These are phyloP conservation scores for Beauveria scarabaeidicola DNA, from an alignment of 2,329 filamentous ascomycete genomes.

Conservation along the genomic window DNA sequence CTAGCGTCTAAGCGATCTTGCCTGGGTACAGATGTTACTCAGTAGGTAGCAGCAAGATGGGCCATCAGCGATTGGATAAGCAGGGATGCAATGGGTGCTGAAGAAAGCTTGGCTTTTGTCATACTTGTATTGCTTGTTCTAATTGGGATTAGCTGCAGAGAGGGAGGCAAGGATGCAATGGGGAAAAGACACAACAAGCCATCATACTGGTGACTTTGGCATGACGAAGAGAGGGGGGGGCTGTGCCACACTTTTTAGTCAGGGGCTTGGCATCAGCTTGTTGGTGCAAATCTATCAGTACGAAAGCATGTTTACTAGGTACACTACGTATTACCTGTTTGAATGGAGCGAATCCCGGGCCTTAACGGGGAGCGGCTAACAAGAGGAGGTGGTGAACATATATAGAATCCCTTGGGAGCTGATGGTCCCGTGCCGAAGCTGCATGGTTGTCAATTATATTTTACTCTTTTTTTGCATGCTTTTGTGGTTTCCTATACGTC, in stretches of 20 bases:
- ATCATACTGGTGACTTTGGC: neutral
- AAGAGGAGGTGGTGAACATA: neutral
- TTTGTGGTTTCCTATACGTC: too few relatives aligned
- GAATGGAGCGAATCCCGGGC: neutral
- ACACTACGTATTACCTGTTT: neutral
- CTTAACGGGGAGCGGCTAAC: neutral
- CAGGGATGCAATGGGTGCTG: neutral
- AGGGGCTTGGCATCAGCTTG: neutral
- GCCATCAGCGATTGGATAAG: neutral
- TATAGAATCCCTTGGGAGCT: neutral
- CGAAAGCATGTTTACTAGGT: neutral
- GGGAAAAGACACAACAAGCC: neutral
- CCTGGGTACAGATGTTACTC: neutral
- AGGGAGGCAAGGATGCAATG: neutral
- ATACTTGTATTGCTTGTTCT: neutral
- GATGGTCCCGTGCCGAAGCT: neutral
- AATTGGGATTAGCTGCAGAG: neutral
- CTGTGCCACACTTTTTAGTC: neutral
- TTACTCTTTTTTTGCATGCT: neutral
- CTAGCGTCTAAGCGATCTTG: neutral
- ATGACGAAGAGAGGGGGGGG: neutral
- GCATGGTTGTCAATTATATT: neutral
- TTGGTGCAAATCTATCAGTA: neutral
- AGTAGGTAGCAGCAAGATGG: neutral
- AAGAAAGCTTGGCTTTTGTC: neutral